Evolutionary conservation across 2,329 filamentous ascomycete genomes (phyloP).

Genomic region (Mycosphaerella arachidis): DNA sequence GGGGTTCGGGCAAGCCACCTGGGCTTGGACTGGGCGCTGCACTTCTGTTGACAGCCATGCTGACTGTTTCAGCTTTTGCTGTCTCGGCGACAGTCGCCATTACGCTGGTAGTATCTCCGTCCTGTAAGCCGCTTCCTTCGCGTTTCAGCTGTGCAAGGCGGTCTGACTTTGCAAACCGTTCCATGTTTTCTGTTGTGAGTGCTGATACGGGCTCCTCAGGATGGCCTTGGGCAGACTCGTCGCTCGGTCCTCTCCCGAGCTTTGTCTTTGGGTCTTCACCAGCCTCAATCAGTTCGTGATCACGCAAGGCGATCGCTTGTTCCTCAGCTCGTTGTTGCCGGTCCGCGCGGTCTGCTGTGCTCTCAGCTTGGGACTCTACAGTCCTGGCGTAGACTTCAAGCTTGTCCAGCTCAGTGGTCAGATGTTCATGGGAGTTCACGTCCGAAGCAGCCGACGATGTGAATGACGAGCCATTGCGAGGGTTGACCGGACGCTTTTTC

Average conservation of each 20-base stretch:
- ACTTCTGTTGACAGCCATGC: background rate
- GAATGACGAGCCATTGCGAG: conserved; percentile 22
- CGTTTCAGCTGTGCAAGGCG: background rate
- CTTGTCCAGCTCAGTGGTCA: conserved; percentile 30
- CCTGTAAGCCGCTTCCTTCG: conserved; percentile 2
- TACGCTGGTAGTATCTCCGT: conserved; percentile 15
- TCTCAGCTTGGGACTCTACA: conserved; percentile 39
- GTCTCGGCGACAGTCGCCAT: conserved; percentile 17
- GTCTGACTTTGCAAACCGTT: conserved; percentile 19
- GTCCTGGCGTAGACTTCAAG: conserved; percentile 36
- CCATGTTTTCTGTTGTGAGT: conserved; percentile 29
- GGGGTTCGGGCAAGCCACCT: background rate
- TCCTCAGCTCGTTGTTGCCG: conserved; percentile 51
- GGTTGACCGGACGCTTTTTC: conserved; percentile 16
- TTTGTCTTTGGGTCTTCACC: conserved; percentile 37
- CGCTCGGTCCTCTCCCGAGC: conserved; percentile 21
- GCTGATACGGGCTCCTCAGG: background rate
- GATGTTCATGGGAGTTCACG: conserved; percentile 28
- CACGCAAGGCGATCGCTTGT: conserved; percentile 50
- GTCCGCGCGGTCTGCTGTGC: conserved; percentile 44
- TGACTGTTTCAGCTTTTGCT: background rate
- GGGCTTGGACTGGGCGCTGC: conserved; percentile 1
- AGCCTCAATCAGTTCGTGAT: conserved; percentile 52
- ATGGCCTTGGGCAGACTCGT: conserved; percentile 11
- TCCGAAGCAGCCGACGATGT: conserved; percentile 20